A percentile compares a stretch with the other conserved stretches of the same genome.
Evolutionary conservation across 192 early-diverging fungal genomes (phyloP).

Genomic region (Backusella circina): DNA sequence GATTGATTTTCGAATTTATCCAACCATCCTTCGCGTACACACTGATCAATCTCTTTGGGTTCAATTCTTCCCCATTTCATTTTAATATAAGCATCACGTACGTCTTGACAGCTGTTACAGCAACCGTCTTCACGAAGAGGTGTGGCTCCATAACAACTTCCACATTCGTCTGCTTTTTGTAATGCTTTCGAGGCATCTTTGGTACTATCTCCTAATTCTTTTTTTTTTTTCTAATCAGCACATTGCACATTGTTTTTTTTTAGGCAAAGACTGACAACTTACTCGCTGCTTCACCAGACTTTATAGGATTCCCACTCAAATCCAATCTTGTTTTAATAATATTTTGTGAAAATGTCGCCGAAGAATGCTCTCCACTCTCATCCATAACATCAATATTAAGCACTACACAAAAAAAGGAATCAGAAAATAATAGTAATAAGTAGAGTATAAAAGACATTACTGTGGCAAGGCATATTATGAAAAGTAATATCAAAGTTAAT

Average conservation of each 20-base stretch:
- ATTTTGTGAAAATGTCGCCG: constrained; percentile 65
- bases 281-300: constrained; percentile 56
- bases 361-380: constrained; percentile 83
- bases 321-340: constrained; percentile 82
- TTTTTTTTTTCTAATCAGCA: not conserved
- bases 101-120: constrained; percentile 94
- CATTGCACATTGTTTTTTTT: too few relatives aligned
- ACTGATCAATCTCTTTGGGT: constrained; percentile 85
- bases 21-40: constrained; percentile 78
- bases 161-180: constrained; percentile 62
- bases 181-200: constrained; percentile 27
- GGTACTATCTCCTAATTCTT: constrained; percentile 54
- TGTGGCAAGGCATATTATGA: constrained; percentile 85
- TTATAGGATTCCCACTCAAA: constrained; percentile 59
- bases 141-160: constrained; percentile 83
- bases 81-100: constrained; percentile 78
- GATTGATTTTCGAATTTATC: constrained; percentile 71
- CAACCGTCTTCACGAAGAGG: constrained; percentile 64
- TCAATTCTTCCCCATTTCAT: constrained; percentile 81
- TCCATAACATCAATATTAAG: constrained; percentile 96
- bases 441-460: constrained; percentile 34
- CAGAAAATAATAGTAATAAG: not conserved
- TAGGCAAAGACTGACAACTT: not conserved
- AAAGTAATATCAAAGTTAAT: constrained; percentile 92
- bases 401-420: constrained; percentile 40